Conservation (phyloP, 2,329 filamentous ascomycete genomes). For the Zasmidium cellare region DNA sequence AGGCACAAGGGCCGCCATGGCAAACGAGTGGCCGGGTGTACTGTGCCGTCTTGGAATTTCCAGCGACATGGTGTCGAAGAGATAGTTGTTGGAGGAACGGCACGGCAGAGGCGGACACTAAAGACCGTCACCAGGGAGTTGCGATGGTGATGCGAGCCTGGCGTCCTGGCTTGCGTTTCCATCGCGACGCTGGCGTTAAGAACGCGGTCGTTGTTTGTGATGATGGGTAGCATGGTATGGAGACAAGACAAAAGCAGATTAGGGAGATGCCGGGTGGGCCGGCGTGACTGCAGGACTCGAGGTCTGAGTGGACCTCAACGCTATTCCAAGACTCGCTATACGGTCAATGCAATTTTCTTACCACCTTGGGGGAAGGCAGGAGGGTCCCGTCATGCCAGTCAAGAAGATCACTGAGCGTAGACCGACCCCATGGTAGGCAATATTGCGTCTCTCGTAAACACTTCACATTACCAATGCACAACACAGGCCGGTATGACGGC, state of each 20-base stretch:
- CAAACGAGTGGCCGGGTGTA: slow-evolving; percentile 10
- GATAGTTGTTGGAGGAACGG: slow-evolving; percentile 2
- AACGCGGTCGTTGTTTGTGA: slow-evolving; percentile 23
- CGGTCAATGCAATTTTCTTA: background rate
- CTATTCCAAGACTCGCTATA: background rate
- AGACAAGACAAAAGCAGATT: slow-evolving; percentile 18
- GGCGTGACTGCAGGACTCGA: too few species aligned
- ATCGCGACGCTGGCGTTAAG: slow-evolving; percentile 28
- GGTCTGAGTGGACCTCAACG: background rate
- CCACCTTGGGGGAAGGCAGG: slow-evolving; percentile 5
- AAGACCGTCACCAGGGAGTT: slow-evolving; percentile 15
- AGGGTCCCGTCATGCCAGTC: background rate
- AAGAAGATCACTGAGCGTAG: background rate
- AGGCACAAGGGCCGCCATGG: background rate
- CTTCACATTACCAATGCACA: too few species aligned
- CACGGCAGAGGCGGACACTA: slow-evolving; percentile 4
- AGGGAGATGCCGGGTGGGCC: slow-evolving; percentile 1
- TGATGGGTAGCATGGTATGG: slow-evolving; percentile 23
- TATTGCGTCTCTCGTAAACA: background rate
- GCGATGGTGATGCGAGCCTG: slow-evolving; percentile 18
- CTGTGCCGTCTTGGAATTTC: slow-evolving; percentile 1
- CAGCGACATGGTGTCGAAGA: slow-evolving; percentile 12
- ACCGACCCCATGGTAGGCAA: background rate
- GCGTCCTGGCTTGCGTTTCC: slow-evolving; percentile 25
- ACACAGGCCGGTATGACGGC: too few species aligned